Evolutionary conservation across 2,329 filamentous ascomycete species (phyloP).

Genomic region (Diaporthe destruens): DNA sequence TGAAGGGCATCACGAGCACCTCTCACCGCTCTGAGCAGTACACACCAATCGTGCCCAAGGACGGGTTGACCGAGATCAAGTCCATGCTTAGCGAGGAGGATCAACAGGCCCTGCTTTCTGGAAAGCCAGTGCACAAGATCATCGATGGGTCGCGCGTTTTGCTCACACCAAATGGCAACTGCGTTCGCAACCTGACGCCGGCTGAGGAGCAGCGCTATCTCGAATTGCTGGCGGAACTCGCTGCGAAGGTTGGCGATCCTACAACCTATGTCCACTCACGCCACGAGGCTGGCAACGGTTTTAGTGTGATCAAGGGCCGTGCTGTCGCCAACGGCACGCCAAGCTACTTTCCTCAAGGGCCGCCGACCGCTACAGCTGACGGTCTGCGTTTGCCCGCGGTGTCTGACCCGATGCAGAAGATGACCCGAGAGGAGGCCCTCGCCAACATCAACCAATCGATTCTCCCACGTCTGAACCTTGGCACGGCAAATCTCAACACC

Average conservation of each 20-base stretch:
- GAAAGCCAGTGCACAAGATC: conserved; percentile 71
- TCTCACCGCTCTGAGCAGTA: conserved; percentile 51
- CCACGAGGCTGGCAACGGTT: conserved; percentile 68
- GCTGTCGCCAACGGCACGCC: conserved; percentile 74
- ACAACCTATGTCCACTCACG: conserved; percentile 68
- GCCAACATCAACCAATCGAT: conserved; percentile 79
- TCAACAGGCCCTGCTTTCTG: conserved; percentile 65
- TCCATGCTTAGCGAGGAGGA: conserved; percentile 67
- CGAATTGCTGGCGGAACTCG: conserved; percentile 72
- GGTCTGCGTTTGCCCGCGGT: conserved; percentile 30
- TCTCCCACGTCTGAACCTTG: conserved; percentile 69
- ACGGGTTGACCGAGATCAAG: conserved; percentile 56
- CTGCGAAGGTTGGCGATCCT: conserved; percentile 62
- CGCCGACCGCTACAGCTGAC: conserved; percentile 47
- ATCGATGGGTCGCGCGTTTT: conserved; percentile 76
- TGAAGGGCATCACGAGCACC: conserved; percentile 53
- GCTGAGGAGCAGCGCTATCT: conserved; percentile 80
- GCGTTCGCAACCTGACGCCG: conserved; percentile 76
- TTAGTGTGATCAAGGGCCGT: conserved; percentile 73
- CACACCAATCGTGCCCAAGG: conserved; percentile 44
- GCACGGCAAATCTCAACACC: conserved; percentile 57
- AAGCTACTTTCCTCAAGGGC: conserved; percentile 68
- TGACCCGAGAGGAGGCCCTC: conserved; percentile 75
- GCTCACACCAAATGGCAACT: conserved; percentile 81
- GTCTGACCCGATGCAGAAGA: conserved; percentile 72